Conservation (phyloP, 345 rosid species). For the Carallia brachiata region DNA sequence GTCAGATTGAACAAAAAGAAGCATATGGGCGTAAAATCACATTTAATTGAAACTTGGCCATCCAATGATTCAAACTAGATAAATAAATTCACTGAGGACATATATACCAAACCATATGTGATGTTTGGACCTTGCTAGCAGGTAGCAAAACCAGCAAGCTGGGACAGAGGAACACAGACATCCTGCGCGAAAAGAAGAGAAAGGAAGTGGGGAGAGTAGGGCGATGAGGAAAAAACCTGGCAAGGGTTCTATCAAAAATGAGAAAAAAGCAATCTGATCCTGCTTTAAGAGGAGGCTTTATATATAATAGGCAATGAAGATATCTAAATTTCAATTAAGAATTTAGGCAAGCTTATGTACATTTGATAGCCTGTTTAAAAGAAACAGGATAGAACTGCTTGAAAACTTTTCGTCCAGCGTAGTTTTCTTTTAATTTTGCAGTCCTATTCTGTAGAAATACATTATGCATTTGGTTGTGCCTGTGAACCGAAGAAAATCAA, state of each 20-base stretch:
- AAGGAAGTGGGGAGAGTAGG: not conserved
- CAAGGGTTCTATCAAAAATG: too few relatives aligned
- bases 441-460: too few relatives aligned
- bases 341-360: not conserved
- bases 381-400: not conserved
- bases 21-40: not conserved
- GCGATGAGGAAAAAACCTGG: too few relatives aligned
- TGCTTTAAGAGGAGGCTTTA: not conserved
- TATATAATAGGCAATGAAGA: not conserved
- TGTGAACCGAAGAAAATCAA: not conserved
- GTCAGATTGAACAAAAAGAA: slow-evolving; percentile 20
- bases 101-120: slow-evolving; percentile 52
- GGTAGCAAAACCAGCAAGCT: slow-evolving; percentile 44
- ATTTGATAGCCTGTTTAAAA: not conserved
- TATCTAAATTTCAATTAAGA: not conserved
- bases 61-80: slow-evolving; percentile 23
- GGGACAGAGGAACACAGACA: slow-evolving; percentile 88
- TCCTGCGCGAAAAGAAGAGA: slow-evolving; percentile 45
- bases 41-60: not conserved
- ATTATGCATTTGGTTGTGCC: not conserved
- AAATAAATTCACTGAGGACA: not conserved
- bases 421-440: not conserved
- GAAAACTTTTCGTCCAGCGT: not conserved
- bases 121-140: slow-evolving; percentile 72
- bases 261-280: too few relatives aligned